Evolutionary conservation across 1,139 yeast species (phyloP), one percentile per base, ranked within the genome.

Genomic region (Eremothecium gossypii): DNA sequence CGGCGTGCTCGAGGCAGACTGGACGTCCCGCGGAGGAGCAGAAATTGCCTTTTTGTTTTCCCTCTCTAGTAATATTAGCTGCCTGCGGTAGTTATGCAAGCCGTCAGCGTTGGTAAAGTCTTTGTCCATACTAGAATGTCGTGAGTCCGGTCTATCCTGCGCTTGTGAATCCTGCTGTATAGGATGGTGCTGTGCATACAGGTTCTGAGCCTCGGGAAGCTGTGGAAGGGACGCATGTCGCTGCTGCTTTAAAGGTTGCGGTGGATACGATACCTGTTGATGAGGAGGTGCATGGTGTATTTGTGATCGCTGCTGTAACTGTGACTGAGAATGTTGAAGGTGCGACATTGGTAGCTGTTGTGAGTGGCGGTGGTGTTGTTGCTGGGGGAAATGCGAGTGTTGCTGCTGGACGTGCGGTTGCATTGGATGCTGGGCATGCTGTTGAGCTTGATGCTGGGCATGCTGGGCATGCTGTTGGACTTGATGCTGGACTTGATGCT

Each of bases 71-170:
- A 79, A 60, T 77, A 82, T 74, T 49, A 83, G 64, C 60, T 83
- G 91, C 72, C 76, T 75, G 60, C 83, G 91, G 59, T 83, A 83
- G 57, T 82, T 89, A 49, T 79, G 83, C 39, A 82, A 65, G 3
- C 75, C 74, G 33, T 55, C 58, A 17, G 55, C 50, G 9, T 57
- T 52, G 9, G 55, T 41, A 14, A 41, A 33, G 26, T 43, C 43
- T n/a, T 23, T 17, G n/a, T 34, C 37, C 20, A 32, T 17, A 11
- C 44, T 38, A 7, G 47, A 42, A n/a, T 40, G 41, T n/a, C 41
- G 38, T 27, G 39, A 10, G 17, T 11, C 20, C 26, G 35, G 28
- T 8, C 29, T 26, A 8, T 33, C 43, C 13, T 38, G 42, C 5
- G 23, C 6, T 17, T 17, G 23, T 6, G 14, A 14, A 6, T 7